phyloP scores from a whole-genome alignment of 2,329 filamentous ascomycete species.

The Truncatella angustata region DNA sequence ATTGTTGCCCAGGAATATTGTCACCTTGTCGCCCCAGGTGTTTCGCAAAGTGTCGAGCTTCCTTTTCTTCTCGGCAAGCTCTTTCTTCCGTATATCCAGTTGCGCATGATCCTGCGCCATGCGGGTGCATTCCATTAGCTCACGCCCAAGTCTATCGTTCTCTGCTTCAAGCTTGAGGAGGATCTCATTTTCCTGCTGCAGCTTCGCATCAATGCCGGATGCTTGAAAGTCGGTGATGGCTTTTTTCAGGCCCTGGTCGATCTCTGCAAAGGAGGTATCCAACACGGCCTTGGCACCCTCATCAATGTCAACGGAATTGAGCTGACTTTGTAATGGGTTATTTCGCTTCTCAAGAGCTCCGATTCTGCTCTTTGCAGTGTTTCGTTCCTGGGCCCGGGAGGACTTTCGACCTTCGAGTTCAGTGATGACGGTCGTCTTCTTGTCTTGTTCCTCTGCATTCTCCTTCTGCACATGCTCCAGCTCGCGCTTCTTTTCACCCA shows the following conservation, averaged over 20 bases:
- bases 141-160: constrained; percentile 69
- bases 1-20: constrained; percentile 57
- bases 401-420: constrained; percentile 73
- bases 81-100: constrained; percentile 79
- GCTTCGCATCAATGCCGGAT: constrained; percentile 67
- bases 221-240: constrained; percentile 62
- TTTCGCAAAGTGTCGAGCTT: constrained; percentile 75
- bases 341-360: constrained; percentile 70
- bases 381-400: constrained; percentile 70
- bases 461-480: constrained; percentile 73
- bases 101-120: constrained; percentile 80
- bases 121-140: constrained; percentile 79
- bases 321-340: constrained; percentile 61
- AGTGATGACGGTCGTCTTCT: constrained; percentile 70
- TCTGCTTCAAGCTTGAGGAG: constrained; percentile 70
- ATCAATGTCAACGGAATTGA: constrained; percentile 75
- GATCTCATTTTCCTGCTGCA: constrained; percentile 64
- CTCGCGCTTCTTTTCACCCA: constrained; percentile 74
- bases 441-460: constrained; percentile 70
- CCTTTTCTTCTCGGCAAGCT: constrained; percentile 69
- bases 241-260: constrained; percentile 60
- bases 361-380: constrained; percentile 71
- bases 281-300: constrained; percentile 80
- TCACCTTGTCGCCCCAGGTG: constrained; percentile 72
- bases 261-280: constrained; percentile 70